phyloP scores from a whole-genome alignment of 257 asterid genomes.

The Linaria vulgaris region DNA sequence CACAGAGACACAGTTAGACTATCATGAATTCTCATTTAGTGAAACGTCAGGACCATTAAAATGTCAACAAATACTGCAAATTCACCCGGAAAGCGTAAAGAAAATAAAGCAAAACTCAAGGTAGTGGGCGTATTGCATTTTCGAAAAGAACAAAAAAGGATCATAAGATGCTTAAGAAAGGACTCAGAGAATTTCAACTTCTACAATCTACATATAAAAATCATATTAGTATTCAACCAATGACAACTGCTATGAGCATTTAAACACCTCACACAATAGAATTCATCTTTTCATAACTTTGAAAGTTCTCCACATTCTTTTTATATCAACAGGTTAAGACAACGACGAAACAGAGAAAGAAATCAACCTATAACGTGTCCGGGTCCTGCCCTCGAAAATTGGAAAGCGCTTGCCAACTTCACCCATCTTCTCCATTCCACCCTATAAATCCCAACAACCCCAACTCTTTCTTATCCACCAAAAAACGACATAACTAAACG shows the following conservation, averaged over 20 bases:
- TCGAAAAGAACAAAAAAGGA: background rate
- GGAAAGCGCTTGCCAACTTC: constrained; percentile 45
- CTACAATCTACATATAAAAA: too few relatives aligned
- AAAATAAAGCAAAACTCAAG: too few relatives aligned
- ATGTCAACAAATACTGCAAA: background rate
- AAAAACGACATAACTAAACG: constrained; percentile 30
- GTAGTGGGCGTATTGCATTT: too few relatives aligned
- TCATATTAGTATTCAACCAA: too few relatives aligned
- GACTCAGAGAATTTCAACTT: too few relatives aligned
- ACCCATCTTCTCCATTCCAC: constrained; percentile 57
- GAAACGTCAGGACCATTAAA: background rate
- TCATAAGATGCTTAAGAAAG: background rate
- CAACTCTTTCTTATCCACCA: constrained; percentile 50
- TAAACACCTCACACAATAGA: constrained; percentile 11
- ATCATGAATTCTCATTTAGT: background rate
- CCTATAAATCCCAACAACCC: constrained; percentile 54
- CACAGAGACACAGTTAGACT: constrained; percentile 6
- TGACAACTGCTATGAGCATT: background rate
- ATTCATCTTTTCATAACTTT: constrained; percentile 6
- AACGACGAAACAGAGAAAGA: constrained; percentile 23
- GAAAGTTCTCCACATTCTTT: background rate
- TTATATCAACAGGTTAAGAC: constrained; percentile 3
- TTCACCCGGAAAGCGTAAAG: too few relatives aligned
- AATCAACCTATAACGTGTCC: constrained; percentile 43
- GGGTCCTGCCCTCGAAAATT: constrained; percentile 39